Evolutionary conservation across 805 yeast species (phyloP), one percentile per base, ranked within the genome.

Genomic region (Candida railenensis): DNA sequence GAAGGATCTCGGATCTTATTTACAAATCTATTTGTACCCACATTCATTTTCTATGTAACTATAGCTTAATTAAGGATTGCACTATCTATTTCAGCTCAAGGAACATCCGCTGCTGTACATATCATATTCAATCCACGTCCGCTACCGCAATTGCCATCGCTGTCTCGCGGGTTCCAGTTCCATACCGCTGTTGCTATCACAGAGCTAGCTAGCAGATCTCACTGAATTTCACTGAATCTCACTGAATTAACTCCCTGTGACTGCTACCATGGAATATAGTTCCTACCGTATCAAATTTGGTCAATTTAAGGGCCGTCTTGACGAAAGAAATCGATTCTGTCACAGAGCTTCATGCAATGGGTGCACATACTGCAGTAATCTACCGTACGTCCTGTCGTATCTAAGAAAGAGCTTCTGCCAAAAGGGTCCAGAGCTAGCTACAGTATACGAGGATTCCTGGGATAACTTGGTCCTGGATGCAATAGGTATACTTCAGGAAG

Each of bases 261-360:
- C 30, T 25, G 30, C 30, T 25, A 25, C 11, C 30, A 25, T 25
- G 30, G 30, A 25, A n/a, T n/a, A n/a, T 11, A 11, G 30, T 11
- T 7, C 30, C 5, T 25, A 11, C 11, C 30, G 30, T 11, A 45
- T 50, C 41, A 43, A 33, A 47, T 30, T 37, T 30, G 66, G 66
- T 2, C 51, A 50, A 44, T 60, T 56, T 48, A 53, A 51, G 38
- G 65, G 65, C 3, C 22, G 28, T 33, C 42, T 30, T 14, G 65
- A 61, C 40, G 52, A 57, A 9, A 47, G 66, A 36, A 45, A 54
- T 1, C 40, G 46, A 15, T 50, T 55, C 7, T 62, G 66, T 44
- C 45, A 44, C 37, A 52, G 42, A 22, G 42, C 22, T n/a, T 33
- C 37, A 2, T 22, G 45, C 22, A 34, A 37, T 16, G 44, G 44